Evolutionary conservation across 78 protist genomes (phyloP), one percentile per base, ranked within the genome.

Genomic region (Diacronema lutheri): DNA sequence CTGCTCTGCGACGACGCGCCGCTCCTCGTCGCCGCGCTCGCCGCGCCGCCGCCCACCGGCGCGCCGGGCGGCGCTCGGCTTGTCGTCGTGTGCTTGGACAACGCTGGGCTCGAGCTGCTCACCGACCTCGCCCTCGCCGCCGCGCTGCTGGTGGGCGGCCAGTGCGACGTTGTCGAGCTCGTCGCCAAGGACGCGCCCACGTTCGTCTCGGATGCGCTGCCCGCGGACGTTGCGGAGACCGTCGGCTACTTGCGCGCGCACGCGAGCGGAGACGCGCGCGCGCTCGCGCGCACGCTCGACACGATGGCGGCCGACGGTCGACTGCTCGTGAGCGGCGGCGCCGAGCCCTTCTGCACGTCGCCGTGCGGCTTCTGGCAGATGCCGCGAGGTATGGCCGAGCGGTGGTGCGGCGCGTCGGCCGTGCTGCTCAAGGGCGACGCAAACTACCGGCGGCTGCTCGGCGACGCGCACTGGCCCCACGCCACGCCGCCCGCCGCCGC

Each of bases 361-460:
- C 12, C 77, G n/a, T 29, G 20, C 40, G 62, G 35, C 14, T 46
- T 73, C 26, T 73, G 61, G 62, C 64, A 25, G 65, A 46, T 74
- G 81, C 81, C 81, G 31, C 38, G 0, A 6, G 26, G 3, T 0
- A 26, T 74, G 19, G 31, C 2, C 44, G 12, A 9, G 11, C n/a
- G 0, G 81, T 37, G 14, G 25, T n/a, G 7, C 14, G 26, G 19
- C 4, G 81, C 81, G 20, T 62, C 25, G n/a, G 14, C 31, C 0
- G 81, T 74, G n/a, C 7, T 74, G 21, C 0, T 11, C 40, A 74
- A 74, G 81, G 81, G 81, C n/a, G 81, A 74, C 81, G 81, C 81
- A 4, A 74, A 74, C 81, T 74, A 50, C 41, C 81, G 81, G 25
- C 60, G 81, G 12, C 37, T 74, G 44, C 64, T 41, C 31, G 81